Base-by-base conservation (phyloP, 805 yeast genomes). In the Candida sphagnicola region DNA sequence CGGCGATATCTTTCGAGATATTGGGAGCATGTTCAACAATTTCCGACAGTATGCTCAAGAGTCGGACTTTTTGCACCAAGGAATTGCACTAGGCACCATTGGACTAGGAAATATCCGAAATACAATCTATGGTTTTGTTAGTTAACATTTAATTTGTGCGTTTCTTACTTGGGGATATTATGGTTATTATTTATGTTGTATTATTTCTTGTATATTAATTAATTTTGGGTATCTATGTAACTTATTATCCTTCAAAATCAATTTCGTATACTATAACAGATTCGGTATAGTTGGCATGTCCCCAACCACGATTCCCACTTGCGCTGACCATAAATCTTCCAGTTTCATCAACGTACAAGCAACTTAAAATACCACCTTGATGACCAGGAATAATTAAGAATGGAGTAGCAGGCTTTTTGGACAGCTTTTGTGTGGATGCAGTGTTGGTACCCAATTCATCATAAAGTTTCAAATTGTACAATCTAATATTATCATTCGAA, bases 241-340 rank as follows among this genome's bases (percentile, higher is more conserved):
- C 19, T 11, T 24, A 19, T 16, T 30, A 35, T 18, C 46, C 47
- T 34, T 57, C 62, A 34, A 76, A 61, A 38, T 80, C 80, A 23
- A 90, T 82, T 48, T 87, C 95, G 57, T 90, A 91, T 17, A 88
- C 70, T 48, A 89, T 72, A 8, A 85, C 85, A n/a, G 80, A 75
- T 42, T 89, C 96, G 1, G 93, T 82, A 17, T 83, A 75, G 26
- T 70, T 65, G 3, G 95, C 89, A 48, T 83, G 89, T 1, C 73
- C 74, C 97, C 97, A 91, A 4, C 99, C 99, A 52, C 97, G 75
- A 45, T 85, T 87, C 8, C 99, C 99, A 56, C 95, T 84, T 1
- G 97, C 82, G 52, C 95, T 83, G 4, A 91, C 75, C 82, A 93
- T 72, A 57, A 85, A 93, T 44, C 93, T 65, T 28, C 95, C 87